Conservation (phyloP, 2,329 filamentous ascomycete species). For the Colletotrichum tamarilloi region DNA sequence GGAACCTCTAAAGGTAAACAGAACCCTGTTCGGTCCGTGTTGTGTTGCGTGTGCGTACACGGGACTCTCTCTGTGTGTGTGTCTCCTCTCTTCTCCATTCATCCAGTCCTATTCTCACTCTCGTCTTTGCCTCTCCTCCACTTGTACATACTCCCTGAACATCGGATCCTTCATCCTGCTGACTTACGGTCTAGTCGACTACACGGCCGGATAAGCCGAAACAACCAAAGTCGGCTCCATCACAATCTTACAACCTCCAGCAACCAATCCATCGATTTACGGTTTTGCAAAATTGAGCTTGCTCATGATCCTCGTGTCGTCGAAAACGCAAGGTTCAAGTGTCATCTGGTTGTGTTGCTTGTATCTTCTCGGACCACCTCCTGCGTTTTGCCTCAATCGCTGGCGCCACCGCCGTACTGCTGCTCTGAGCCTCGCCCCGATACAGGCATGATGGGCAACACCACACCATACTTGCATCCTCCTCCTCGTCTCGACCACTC, state of each 20-base stretch:
- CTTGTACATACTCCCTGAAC: constrained; percentile 1
- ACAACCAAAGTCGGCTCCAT: not conserved
- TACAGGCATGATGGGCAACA: constrained; percentile 20
- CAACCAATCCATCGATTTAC: not conserved
- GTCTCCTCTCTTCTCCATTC: not conserved
- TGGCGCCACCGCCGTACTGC: constrained; percentile 14
- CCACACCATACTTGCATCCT: constrained; percentile 4
- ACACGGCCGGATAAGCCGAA: not conserved
- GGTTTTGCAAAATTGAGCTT: not conserved
- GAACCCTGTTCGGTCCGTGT: constrained; percentile 18
- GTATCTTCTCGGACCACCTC: constrained; percentile 22
- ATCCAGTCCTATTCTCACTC: not conserved
- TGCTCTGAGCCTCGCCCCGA: constrained; percentile 31
- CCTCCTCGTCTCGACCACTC: not conserved
- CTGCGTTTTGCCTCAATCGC: constrained; percentile 9
- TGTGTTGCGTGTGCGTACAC: not conserved
- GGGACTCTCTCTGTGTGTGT: not conserved
- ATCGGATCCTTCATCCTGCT: constrained; percentile 17
- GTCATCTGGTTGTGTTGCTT: constrained; percentile 16
- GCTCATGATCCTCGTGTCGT: not conserved
- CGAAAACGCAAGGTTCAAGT: not conserved
- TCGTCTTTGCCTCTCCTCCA: constrained; percentile 12
- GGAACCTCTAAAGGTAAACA: constrained; percentile 10
- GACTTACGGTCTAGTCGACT: not conserved
- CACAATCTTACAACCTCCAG: not conserved